A percentile compares a stretch with the other conserved stretches of the same genome.
phyloP scores from a whole-genome alignment of 2,329 filamentous ascomycete genomes.

The Xylaria sp. region DNA sequence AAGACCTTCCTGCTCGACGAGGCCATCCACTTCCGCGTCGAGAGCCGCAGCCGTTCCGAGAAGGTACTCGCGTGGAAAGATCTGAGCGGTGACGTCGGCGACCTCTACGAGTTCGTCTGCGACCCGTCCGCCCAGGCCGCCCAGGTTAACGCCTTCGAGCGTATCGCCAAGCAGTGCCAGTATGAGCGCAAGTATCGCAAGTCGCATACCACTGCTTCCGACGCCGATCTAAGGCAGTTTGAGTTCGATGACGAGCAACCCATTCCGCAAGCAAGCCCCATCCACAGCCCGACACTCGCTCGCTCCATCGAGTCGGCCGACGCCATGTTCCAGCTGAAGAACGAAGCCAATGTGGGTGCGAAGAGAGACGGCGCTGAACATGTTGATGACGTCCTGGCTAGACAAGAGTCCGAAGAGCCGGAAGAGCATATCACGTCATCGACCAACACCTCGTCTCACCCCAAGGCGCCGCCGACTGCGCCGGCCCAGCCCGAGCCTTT shows the following conservation, averaged over 20 bases:
- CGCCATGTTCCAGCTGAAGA: conserved; percentile 63
- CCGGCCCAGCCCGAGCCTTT: conserved; percentile 75
- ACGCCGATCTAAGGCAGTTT: conserved; percentile 83
- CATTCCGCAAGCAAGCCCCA: conserved; percentile 71
- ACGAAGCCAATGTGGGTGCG: conserved; percentile 57
- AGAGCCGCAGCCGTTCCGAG: conserved; percentile 81
- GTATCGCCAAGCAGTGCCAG: conserved; percentile 89
- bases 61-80: conserved; percentile 95
- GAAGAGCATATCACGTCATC: conserved; percentile 47
- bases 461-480: conserved; percentile 58
- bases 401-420: conserved; percentile 47
- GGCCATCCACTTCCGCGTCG: conserved; percentile 84
- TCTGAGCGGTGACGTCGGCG: conserved; percentile 89
- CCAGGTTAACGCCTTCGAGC: conserved; percentile 82
- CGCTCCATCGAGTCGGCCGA: conserved; percentile 68
- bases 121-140: conserved; percentile 75
- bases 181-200: conserved; percentile 96
- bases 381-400: conserved; percentile 36
- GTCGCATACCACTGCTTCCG: conserved; percentile 80
- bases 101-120: conserved; percentile 98
- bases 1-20: conserved; percentile 98
- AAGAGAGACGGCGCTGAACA: conserved; percentile 53
- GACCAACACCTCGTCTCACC: conserved; percentile 6
- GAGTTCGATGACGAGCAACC: conserved; percentile 75
- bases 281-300: conserved; percentile 66